phyloP scores from a whole-genome alignment of 441 rosid genomes.

The Aquilaria agallochum region DNA sequence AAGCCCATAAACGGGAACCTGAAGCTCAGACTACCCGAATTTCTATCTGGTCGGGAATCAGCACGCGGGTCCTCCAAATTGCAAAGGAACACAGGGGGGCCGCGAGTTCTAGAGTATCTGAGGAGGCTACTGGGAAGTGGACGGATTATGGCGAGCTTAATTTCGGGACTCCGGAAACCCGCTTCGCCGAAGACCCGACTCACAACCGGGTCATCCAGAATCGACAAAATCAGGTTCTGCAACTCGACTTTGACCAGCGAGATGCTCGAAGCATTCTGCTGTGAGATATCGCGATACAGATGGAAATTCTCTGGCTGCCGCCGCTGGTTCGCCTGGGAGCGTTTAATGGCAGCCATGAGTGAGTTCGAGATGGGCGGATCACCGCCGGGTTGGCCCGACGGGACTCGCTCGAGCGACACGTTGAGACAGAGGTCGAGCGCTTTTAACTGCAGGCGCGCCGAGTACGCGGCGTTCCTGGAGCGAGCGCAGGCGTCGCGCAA shows the following conservation, averaged over 20 bases:
- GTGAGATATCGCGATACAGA: constrained; percentile 54
- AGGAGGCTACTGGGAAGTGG: constrained; percentile 64
- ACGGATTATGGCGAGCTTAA: constrained; percentile 72
- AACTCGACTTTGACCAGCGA: constrained; percentile 76
- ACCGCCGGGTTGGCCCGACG: constrained; percentile 54
- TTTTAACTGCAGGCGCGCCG: constrained; percentile 78
- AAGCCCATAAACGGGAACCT: constrained; percentile 39
- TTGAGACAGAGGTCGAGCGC: constrained; percentile 83
- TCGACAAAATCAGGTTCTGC: constrained; percentile 68
- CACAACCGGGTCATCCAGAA: constrained; percentile 88
- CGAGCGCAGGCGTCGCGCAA: constrained; percentile 83
- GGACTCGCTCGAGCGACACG: constrained; percentile 78
- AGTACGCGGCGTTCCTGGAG: constrained; percentile 62
- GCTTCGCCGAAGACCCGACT: constrained; percentile 89
- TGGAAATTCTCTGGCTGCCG: constrained; percentile 85
- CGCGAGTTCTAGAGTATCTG: constrained; percentile 43
- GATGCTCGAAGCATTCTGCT: constrained; percentile 32
- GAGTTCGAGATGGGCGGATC: constrained; percentile 87
- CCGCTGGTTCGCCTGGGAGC: constrained; percentile 88
- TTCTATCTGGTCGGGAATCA: constrained; percentile 5
- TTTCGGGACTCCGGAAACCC: constrained; percentile 84
- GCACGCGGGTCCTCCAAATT: constrained; percentile 34
- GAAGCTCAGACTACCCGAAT: constrained; percentile 35
- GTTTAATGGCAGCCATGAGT: constrained; percentile 87
- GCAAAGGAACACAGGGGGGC: constrained; percentile 60